Base-by-base conservation (phyloP, 2,329 filamentous ascomycete genomes). In the Xylaria sp. region DNA sequence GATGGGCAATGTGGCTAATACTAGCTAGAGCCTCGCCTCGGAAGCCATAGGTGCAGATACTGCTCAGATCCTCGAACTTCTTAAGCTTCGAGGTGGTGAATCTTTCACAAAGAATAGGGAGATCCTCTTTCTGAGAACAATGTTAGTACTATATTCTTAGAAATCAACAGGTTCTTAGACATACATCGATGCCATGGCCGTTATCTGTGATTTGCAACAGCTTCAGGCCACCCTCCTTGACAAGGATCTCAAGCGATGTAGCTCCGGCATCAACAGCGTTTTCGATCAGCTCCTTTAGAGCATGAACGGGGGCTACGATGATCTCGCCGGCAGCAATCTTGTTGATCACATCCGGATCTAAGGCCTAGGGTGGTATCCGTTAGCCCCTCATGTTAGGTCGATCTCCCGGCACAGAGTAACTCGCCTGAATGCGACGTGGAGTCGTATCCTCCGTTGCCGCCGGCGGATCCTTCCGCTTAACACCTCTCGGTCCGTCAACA, bases 241-340 rank as follows among this genome's bases (percentile, higher is more conserved):
- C 89, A 3, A 97, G 73, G 16, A 99, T 88, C 71, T 99, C 94
- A 51, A 99, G 78, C 1, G 88, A 86, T 0, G 94, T 97, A 2
- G 94, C 90, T 4, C 94, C 93, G n/a, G 95, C 94, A 76, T 99
- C 95, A 13, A 99, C 92, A 3, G 94, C 89, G 69, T 99, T 99
- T 73, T 99, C 94, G 10, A 99, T 92, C 54, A 99, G 79, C 73
- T 99, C 94, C 75, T 99, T 99, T 59, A 99, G 76, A 2, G 95
- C 94, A 74, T 99, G 91, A 34, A 97, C 92, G 0, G 94, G 95
- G 1, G 94, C 93, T 53, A 99, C 92, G 62, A 99, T 99, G 69
- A 99, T 99, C 74, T 99, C 94, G 18, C 94, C 94, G 0, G 94
- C 94, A 0, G 94, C 94, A 67, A 99, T 99, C 74, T 97, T 99